phyloP scores from a whole-genome alignment of 306 rosid species.

The Vicia sativa region DNA sequence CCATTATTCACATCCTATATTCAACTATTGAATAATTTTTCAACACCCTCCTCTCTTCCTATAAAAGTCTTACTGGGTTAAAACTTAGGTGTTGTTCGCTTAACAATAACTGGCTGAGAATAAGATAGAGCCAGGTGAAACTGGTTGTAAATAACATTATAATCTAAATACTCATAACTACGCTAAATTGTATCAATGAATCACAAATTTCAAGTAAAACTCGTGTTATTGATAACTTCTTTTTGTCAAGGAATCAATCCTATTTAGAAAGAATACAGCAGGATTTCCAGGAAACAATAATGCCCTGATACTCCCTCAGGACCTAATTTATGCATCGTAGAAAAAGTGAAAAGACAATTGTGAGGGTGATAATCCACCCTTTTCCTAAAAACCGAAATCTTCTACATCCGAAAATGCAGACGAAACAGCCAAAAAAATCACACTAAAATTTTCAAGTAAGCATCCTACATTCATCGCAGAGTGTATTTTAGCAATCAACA shows the following conservation, averaged over 20 bases:
- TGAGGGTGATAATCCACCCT: slow-evolving; percentile 37
- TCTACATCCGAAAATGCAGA: slow-evolving; percentile 9
- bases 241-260: slow-evolving; percentile 5
- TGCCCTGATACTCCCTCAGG: slow-evolving; percentile 30
- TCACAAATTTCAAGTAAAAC: background rate
- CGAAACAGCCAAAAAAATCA: background rate
- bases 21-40: too few relatives aligned
- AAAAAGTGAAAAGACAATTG: slow-evolving; percentile 20
- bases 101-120: background rate
- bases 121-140: background rate
- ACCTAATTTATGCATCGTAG: slow-evolving; percentile 29
- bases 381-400: slow-evolving; percentile 41
- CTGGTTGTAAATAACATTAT: background rate
- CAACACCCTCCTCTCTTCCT: too few relatives aligned
- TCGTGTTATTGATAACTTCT: background rate
- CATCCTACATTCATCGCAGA: background rate
- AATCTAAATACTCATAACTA: background rate
- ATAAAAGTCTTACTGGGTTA: too few relatives aligned
- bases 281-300: slow-evolving; percentile 26
- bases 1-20: too few relatives aligned
- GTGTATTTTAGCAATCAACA: slow-evolving; percentile 28
- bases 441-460: slow-evolving; percentile 29
- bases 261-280: slow-evolving; percentile 26
- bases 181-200: background rate
- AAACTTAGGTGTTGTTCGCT: too few relatives aligned